These are phyloP conservation scores for Gracilaria vermiculophylla DNA, from an alignment of 23 red algal genomes.

Conservation along the genomic window DNA sequence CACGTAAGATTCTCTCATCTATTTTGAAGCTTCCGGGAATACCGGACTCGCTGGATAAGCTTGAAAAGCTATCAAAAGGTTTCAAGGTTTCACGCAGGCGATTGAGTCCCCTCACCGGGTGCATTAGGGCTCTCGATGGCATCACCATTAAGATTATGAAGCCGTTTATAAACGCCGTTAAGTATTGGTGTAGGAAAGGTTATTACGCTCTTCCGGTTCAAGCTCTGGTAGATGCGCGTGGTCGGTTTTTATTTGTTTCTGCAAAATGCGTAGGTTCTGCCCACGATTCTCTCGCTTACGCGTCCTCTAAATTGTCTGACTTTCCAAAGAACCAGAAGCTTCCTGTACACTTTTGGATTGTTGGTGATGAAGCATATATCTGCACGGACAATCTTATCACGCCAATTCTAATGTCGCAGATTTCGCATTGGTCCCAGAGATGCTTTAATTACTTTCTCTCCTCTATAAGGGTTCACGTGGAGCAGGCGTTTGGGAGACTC, in stretches of 20 bases:
- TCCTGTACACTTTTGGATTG: neutral
- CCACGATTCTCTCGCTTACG: neutral
- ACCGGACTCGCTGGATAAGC: neutral
- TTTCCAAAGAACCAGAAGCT: neutral
- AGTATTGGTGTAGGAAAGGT: neutral
- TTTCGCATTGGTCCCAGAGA: neutral
- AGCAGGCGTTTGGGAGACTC: neutral
- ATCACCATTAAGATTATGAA: neutral
- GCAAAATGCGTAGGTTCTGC: neutral
- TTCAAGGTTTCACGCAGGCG: neutral
- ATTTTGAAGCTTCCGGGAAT: neutral
- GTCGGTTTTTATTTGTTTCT: neutral
- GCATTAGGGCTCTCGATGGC: constrained; percentile 20
- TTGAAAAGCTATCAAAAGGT: neutral
- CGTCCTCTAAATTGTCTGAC: neutral
- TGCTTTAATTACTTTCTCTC: constrained; percentile 24
- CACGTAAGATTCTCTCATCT: neutral
- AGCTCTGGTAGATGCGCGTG: neutral
- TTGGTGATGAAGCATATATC: neutral
- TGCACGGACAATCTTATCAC: neutral
- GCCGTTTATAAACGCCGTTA: neutral
- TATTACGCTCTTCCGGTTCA: neutral
- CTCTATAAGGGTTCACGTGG: neutral
- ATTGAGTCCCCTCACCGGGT: neutral
- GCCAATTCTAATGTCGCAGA: neutral